Base-by-base conservation (phyloP, 306 rosid species). In the Casuarina cunninghamiana region DNA sequence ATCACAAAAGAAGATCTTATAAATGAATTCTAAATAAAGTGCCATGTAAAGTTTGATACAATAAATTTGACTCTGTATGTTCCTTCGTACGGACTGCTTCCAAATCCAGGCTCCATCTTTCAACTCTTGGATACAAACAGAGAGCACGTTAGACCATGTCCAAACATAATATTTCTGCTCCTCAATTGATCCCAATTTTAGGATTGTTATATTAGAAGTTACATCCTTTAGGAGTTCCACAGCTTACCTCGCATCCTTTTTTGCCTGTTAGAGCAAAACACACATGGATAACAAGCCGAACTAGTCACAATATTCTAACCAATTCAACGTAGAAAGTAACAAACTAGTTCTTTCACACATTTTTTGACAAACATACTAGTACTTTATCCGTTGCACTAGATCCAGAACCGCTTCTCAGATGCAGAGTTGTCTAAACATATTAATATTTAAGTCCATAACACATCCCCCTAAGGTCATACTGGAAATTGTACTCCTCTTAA, bases 21-120 rank as follows among this genome's bases (percentile, higher is more conserved):
- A 26, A 26, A 26, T 26, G 32, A 26, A 26, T 26, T 26, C 32
- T 26, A 26, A 26, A 26, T 26, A 26, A 26, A 26, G 32, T 26
- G 32, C 32, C 32, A 26, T 26, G 32, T 26, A 26, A 26, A 26
- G 32, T 26, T 26, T 26, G 32, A 26, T 26, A 26, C 32, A 26
- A 26, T 26, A 78, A 26, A 94, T 83, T 74, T 80, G 86, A 85
- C 60, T 77, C 16, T 72, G 90, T 50, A 87, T 83, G 67, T 88
- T 88, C 66, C 82, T 84, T 71, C 82, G 86, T 3, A 82, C 62
- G 4, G 90, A 84, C 71, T 94, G 87, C 86, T 69, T 92, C 98
- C 98, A 92, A 80, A 92, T 86, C 75, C 66, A 71, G 83, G 89
- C 88, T 71, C 98, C 97, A 0, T 94, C 92, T 83, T 85, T 91